Conservation (phyloP, 768 basidiomycete species). For the Dioszegia crocea region DNA sequence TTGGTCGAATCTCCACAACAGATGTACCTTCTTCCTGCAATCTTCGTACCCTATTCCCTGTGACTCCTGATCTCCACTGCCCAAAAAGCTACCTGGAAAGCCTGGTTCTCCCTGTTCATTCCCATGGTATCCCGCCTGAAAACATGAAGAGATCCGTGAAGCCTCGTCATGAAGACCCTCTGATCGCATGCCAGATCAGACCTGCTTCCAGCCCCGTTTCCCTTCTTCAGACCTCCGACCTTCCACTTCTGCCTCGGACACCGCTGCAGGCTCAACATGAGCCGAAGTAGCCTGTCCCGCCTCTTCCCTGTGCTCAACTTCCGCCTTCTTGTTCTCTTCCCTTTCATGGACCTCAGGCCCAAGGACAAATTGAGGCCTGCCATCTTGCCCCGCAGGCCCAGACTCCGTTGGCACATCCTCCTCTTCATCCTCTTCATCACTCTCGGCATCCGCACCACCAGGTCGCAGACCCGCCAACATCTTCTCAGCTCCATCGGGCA, state of each 20-base stretch:
- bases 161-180: too few relatives aligned
- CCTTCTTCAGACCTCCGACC: neutral
- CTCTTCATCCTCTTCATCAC: constrained; percentile 30
- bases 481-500: constrained; percentile 49
- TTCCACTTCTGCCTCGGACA: neutral
- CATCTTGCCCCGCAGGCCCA: neutral
- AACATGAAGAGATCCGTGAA: too few relatives aligned
- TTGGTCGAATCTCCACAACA: too few relatives aligned
- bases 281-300: neutral
- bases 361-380: constrained; percentile 41
- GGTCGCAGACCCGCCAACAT: constrained; percentile 47
- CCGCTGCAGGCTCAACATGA: neutral
- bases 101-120: too few relatives aligned
- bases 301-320: constrained; percentile 23
- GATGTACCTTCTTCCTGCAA: too few relatives aligned
- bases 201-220: constrained; percentile 15
- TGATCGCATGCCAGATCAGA: too few relatives aligned
- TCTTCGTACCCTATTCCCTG: too few relatives aligned
- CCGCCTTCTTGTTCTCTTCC: constrained; percentile 10
- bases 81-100: too few relatives aligned
- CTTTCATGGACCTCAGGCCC: constrained; percentile 20
- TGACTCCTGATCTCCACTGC: too few relatives aligned
- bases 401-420: constrained; percentile 21
- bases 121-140: too few relatives aligned
- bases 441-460: constrained; percentile 16